Evolutionary conservation across 495 filamentous ascomycete genomes (phyloP).

Genomic region (Talaromyces ruber): DNA sequence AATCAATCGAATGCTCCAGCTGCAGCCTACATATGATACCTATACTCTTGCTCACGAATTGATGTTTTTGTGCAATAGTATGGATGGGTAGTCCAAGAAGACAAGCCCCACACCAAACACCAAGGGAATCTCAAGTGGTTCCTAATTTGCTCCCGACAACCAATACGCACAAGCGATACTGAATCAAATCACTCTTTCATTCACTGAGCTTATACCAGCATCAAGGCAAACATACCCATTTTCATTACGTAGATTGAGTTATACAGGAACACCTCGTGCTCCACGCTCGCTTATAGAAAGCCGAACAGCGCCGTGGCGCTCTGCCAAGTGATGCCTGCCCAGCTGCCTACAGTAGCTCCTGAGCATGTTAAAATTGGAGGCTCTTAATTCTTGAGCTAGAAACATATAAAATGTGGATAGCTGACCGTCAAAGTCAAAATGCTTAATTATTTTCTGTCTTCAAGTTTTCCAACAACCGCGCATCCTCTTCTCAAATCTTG

Average conservation of each 20-base stretch:
- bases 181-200: not conserved
- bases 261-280: not conserved
- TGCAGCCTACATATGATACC: not conserved
- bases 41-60: not conserved
- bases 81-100: not conserved
- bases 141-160: not conserved
- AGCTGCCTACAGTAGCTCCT: not conserved
- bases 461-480: not conserved
- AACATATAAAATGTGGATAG: not conserved
- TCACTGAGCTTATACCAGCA: not conserved
- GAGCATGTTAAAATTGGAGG: not conserved
- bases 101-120: not conserved
- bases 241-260: not conserved
- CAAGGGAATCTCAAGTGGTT: too few species aligned
- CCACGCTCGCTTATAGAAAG: not conserved
- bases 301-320: not conserved
- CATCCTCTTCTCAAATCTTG: not conserved
- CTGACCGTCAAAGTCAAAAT: not conserved
- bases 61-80: not conserved
- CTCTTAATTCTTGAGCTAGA: not conserved
- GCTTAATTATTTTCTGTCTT: not conserved
- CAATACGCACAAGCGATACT: too few species aligned
- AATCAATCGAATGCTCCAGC: not conserved
- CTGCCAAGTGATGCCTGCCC: not conserved
- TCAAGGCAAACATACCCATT: not conserved